A percentile compares a stretch with the other conserved stretches of the same genome.
phyloP scores from a whole-genome alignment of 345 rosid genomes.

The Ceriops zippeliana region DNA sequence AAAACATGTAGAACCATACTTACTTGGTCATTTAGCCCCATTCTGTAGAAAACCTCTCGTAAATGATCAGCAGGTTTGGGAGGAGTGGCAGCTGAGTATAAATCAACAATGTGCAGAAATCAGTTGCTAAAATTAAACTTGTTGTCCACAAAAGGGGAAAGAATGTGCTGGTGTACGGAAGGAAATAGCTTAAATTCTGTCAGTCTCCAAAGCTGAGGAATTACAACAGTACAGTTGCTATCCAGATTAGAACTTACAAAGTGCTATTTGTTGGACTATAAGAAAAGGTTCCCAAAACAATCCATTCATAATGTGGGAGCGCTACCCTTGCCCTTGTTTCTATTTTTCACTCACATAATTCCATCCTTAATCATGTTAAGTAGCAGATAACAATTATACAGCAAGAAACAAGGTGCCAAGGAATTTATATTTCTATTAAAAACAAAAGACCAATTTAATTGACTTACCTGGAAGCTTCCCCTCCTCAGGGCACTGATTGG shows the following conservation, averaged over 20 bases:
- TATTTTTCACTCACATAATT: background rate
- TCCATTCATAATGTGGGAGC: background rate
- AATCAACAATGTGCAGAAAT: conserved; percentile 12
- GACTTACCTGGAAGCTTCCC: conserved; percentile 96
- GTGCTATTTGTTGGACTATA: no score
- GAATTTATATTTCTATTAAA: background rate
- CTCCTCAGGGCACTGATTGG: conserved; percentile 91
- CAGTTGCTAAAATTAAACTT: conserved; percentile 2
- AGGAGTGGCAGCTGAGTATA: conserved; percentile 74
- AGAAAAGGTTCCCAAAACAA: no score
- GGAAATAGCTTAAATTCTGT: no score
- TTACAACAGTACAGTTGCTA: no score
- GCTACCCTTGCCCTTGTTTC: background rate
- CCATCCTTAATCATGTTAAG: background rate
- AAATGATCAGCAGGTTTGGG: conserved; percentile 84
- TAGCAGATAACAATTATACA: background rate
- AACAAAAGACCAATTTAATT: background rate
- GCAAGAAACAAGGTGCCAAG: background rate
- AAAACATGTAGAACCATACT: background rate
- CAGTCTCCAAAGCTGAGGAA: no score
- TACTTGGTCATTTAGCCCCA: conserved; percentile 93
- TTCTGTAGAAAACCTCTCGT: conserved; percentile 78
- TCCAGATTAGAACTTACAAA: no score
- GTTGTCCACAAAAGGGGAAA: background rate
- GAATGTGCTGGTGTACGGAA: no score